Evolutionary conservation across 768 basidiomycete genomes (phyloP), one percentile per base, ranked within the genome.

Genomic region (Boletus patriciae): DNA sequence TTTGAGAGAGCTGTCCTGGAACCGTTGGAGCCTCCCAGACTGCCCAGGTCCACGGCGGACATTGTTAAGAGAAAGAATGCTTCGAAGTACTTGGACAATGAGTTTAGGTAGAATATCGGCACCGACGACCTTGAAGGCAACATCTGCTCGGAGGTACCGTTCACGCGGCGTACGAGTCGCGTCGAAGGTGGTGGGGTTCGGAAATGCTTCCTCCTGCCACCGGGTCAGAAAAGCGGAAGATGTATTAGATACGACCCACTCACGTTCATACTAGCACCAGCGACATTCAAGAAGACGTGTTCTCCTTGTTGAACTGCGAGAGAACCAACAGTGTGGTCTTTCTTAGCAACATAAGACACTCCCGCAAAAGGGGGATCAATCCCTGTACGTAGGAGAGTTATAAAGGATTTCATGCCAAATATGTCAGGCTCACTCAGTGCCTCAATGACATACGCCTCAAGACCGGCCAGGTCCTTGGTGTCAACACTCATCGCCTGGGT

Each of bases 351-450:
- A 49, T 87, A 87, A 64, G 80, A 85, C 33, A 82, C 80, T 52
- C 90, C 89, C 52, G 78, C 80, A 76, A 92, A 85, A 4, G 85
- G 80, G 11, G 90, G 88, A 43, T 87, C 85, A 47, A 90, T 75
- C 51, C 90, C 88, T 91, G 50, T 10, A 50, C 1, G 4, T 2
- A 54, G 9, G 29, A 16, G 19, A 13, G 38, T 68, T 19, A 66
- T 53, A 15, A 55, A 38, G 3, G 13, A 27, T 27, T 46, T 5
- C 27, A 12, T 18, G 6, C 34, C 11, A n/a, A 34, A 45, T 15
- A 36, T 11, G 6, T n/a, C 54, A 18, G 0, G 81, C 87, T 62
- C 51, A 90, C 88, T 82, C 57, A 90, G 68, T 15, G 87, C 87
- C 68, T 93, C 91, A 19, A 79, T 76, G 13, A 84, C 80, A 62